Percentiles rank a stretch among this genome's conserved stretches.
Conservation (phyloP, 176 grass and related monocot genomes). For the Oryza longistaminata region DNA sequence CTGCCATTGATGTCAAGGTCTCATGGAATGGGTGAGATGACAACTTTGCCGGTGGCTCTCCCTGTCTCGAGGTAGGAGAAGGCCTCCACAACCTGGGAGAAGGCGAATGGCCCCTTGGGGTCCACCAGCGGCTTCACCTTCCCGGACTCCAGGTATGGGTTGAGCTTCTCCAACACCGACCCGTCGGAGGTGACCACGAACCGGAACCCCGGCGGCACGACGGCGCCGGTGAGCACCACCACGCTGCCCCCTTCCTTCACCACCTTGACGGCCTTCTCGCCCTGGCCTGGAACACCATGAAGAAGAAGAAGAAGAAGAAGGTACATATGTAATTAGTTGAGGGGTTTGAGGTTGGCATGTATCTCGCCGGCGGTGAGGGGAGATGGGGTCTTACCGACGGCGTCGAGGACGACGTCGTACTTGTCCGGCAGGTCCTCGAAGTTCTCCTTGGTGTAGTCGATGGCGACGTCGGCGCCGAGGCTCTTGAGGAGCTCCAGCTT, state of each 20-base stretch:
- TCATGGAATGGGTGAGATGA: slow-evolving; percentile 74
- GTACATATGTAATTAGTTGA: too few species aligned
- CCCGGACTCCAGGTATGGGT: slow-evolving; percentile 76
- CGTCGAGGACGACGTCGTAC: slow-evolving; percentile 77
- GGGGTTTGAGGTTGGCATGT: too few species aligned
- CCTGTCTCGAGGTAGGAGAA: slow-evolving; percentile 92
- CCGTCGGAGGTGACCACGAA: slow-evolving; percentile 87
- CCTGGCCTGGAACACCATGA: slow-evolving; percentile 60
- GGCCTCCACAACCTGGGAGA: slow-evolving; percentile 70
- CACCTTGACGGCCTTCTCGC: slow-evolving; percentile 71
- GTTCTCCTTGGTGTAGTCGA: slow-evolving; percentile 90
- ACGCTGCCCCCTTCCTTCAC: slow-evolving; percentile 81
- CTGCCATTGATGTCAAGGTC: background rate
- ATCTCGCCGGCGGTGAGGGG: background rate
- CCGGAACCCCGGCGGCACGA: slow-evolving; percentile 68
- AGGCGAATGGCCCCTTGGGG: slow-evolving; percentile 60
- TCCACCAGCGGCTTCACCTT: slow-evolving; percentile 82
- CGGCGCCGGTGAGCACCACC: slow-evolving; percentile 70
- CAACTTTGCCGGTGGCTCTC: slow-evolving; percentile 74
- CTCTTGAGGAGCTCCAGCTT: slow-evolving; percentile 84
- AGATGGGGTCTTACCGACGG: slow-evolving; percentile 56
- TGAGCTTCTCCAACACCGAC: slow-evolving; percentile 61
- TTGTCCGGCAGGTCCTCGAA: slow-evolving; percentile 73
- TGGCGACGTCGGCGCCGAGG: slow-evolving; percentile 71
- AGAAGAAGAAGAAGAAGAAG: too few species aligned